Conservation (phyloP, 192 early-diverging fungal species). For the Podila horticola region DNA sequence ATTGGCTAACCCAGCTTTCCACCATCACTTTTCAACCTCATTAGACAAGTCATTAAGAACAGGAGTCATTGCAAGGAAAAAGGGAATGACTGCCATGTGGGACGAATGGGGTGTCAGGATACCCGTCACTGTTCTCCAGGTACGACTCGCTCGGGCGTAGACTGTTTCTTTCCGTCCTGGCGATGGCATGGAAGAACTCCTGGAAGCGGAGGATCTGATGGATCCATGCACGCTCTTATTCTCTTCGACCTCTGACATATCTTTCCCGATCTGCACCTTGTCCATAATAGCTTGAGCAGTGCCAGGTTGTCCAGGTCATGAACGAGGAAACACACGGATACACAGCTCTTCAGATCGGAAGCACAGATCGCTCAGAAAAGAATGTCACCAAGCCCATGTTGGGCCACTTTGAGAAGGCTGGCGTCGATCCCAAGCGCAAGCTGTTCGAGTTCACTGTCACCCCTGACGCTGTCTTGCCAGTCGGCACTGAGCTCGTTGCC, state of each 20-base stretch:
- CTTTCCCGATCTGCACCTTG: background rate
- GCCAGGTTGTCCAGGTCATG: conserved; percentile 72
- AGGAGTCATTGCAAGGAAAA: conserved; percentile 89
- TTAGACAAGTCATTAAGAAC: conserved; percentile 67
- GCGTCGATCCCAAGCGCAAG: conserved; percentile 81
- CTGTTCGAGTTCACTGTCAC: conserved; percentile 87
- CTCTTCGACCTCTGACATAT: background rate
- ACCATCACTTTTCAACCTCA: background rate
- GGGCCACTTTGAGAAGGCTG: conserved; percentile 78
- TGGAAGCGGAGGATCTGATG: background rate
- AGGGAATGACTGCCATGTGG: conserved; percentile 96
- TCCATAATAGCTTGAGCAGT: conserved; percentile 69
- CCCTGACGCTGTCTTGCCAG: conserved; percentile 84
- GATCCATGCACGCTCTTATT: conserved; percentile 5
- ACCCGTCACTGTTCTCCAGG: conserved; percentile 91
- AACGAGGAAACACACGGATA: conserved; percentile 63
- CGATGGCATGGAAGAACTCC: background rate
- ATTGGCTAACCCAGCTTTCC: background rate
- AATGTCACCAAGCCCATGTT: conserved; percentile 76
- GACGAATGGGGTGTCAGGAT: conserved; percentile 92
- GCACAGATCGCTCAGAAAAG: conserved; percentile 65
- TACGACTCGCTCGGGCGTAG: conserved; percentile 30
- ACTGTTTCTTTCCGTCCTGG: no score
- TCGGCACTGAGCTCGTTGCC: conserved; percentile 79
- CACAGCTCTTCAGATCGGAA: conserved; percentile 75